Evolutionary conservation across 805 yeast genomes (phyloP), one percentile per base, ranked within the genome.

Genomic region (Hanseniaspora singularis): DNA sequence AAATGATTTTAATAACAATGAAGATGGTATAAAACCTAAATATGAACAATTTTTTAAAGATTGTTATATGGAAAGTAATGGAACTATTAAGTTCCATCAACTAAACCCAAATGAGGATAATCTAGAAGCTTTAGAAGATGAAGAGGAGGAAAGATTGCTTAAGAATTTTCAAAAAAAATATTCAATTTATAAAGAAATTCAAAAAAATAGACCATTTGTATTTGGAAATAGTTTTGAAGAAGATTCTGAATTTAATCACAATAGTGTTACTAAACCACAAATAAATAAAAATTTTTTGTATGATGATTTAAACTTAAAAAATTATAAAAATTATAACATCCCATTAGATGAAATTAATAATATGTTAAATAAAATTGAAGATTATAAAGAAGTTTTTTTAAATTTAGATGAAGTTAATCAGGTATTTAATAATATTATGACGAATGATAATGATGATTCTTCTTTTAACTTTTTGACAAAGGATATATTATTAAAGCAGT

Each of bases 41-140:
- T 22, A 27, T 20, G 26, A 44, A 11, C 15, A 23, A 5, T 22
- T 44, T 3, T 44, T 44, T 19, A 37, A 31, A 12, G 39, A 44
- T 14, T 44, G 48, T 20, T 44, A 44, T 32, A 44, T 44, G 8
- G 41, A 44, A 28, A 33, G 24, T 14, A 44, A 44, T 15, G 48
- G 48, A 2, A 18, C 16, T 31, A 22, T 44, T 11, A 44, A 36
- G 27, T 44, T 37, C 19, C 48, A 44, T 26, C 16, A 14, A 18
- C 30, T 44, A 12, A 44, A 28, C 1, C 23, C 15, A 10, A 31
- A 36, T 22, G 12, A 19, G 12, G 23, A 14, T 14, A 22, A 22
- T n/a, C n/a, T n/a, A n/a, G n/a, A n/a, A n/a, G n/a, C n/a, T n/a
- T n/a, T n/a, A 23, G 41, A 38, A 22, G 41, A 37, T 8, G 40